phyloP scores from a whole-genome alignment of 257 asterid genomes.

The Solanum tacnaense region DNA sequence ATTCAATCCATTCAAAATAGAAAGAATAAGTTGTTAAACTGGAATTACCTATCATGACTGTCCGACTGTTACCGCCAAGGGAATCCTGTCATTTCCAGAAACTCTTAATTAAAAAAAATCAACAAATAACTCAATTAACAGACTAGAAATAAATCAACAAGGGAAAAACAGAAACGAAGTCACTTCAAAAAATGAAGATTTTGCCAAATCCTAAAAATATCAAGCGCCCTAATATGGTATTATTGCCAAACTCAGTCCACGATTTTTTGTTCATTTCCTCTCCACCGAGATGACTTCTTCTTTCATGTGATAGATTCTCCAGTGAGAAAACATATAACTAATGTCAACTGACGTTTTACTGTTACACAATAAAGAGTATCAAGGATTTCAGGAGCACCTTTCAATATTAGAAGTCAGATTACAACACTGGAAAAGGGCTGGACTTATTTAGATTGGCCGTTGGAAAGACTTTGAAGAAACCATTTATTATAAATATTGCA shows the following conservation, averaged over 20 bases:
- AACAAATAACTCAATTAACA: background rate
- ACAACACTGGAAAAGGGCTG: background rate
- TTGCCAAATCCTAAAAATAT: background rate
- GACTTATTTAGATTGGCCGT: background rate
- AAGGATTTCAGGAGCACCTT: background rate
- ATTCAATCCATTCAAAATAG: background rate
- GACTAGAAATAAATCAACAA: background rate
- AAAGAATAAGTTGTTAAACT: background rate
- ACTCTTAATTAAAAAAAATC: background rate
- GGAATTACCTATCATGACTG: constrained; percentile 86
- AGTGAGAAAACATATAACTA: background rate
- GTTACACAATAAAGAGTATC: background rate
- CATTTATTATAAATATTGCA: background rate
- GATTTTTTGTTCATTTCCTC: background rate
- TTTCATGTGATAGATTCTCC: background rate
- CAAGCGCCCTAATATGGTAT: background rate
- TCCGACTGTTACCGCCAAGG: constrained; percentile 98
- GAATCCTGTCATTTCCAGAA: constrained; percentile 68
- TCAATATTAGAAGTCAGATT: background rate
- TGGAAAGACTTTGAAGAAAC: background rate
- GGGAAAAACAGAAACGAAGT: background rate
- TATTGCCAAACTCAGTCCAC: background rate
- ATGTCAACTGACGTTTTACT: background rate
- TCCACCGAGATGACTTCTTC: background rate
- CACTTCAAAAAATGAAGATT: background rate